Base-by-base conservation (phyloP, 805 yeast genomes). In the Yamadazyma kitorensis region DNA sequence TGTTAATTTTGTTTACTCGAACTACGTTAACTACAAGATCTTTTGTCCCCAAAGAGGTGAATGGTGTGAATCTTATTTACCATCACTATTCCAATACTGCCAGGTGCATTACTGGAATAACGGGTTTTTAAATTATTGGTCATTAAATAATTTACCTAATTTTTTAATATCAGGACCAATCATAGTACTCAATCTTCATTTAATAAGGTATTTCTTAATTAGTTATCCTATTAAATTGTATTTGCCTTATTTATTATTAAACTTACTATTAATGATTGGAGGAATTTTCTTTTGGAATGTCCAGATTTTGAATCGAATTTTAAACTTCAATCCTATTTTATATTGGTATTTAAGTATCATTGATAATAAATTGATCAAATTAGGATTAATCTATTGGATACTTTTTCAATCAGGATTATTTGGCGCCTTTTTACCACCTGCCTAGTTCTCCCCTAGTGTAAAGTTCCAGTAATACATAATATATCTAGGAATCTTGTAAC, bases 351-450 rank as follows among this genome's bases (percentile, higher is more conserved):
- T 81, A 17, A 76, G 83, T n/a, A 31, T 39, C 3, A 19, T 19
- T 14, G 27, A 36, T 24, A 19, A 29, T 13, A 20, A 27, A 11
- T 19, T 28, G 14, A 13, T 41, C 10, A 5, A 19, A 4, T 8
- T 26, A 10, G 37, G 33, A 64, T 61, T 77, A 47, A 44, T 78
- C 5, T 45, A 72, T 0, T 89, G 95, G 95, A 66, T 63, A 15
- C 53, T 80, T 5, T 47, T 79, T 3, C 96, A 89, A 57, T 73
- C 89, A 0, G 72, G 76, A 2, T 60, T 89, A 32, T 89, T 77
- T 61, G 86, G 82, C 6, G 80, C 80, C n/a, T 89, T 86, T 52
- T 64, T 89, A 27, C 98, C 97, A 2, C 98, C 98, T 4, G 98
- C 98, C n/a, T 87, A 41, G 26, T n/a, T n/a, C n/a, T n/a, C n/a